A percentile compares a stretch with the other conserved stretches of the same genome.
phyloP scores from a whole-genome alignment of 2,329 filamentous ascomycete genomes.

The Apiospora malaysiana region DNA sequence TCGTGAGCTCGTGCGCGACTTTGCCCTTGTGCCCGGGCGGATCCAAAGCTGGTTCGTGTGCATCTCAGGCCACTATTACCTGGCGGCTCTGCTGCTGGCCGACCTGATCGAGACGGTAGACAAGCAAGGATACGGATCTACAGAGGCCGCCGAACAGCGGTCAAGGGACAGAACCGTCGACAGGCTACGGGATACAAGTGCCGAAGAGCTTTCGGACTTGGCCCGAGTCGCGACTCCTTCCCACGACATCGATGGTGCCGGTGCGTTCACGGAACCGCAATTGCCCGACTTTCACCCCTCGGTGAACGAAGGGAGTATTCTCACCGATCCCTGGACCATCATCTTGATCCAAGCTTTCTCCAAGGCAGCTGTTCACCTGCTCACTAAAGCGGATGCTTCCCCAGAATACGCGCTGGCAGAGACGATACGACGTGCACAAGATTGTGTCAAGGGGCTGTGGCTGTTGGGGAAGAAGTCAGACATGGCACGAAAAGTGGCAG shows the following conservation, averaged over 20 bases:
- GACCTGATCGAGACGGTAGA: constrained; percentile 54
- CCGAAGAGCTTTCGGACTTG: neutral
- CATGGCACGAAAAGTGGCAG: constrained; percentile 33
- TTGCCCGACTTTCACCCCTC: constrained; percentile 57
- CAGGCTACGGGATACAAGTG: neutral
- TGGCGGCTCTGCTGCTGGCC: constrained; percentile 59
- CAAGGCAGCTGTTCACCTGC: constrained; percentile 47
- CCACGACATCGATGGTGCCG: neutral
- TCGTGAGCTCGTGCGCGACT: constrained; percentile 37
- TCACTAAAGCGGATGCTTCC: constrained; percentile 30
- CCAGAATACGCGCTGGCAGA: constrained; percentile 29
- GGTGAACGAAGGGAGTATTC: constrained; percentile 58
- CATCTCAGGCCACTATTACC: constrained; percentile 63
- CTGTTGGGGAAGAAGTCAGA: constrained; percentile 62
- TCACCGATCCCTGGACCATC: constrained; percentile 66
- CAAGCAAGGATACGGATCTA: neutral
- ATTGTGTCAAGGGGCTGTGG: constrained; percentile 59
- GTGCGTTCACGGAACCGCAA: constrained; percentile 27
- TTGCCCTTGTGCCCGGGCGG: constrained; percentile 55
- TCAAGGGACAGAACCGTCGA: neutral
- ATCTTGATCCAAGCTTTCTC: constrained; percentile 60
- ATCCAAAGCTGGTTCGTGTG: constrained; percentile 67
- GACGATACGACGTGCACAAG: constrained; percentile 47
- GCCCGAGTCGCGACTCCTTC: neutral
- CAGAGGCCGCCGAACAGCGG: neutral